phyloP scores from a whole-genome alignment of 169 alveolate genomes.

The Perkinsus olseni region DNA sequence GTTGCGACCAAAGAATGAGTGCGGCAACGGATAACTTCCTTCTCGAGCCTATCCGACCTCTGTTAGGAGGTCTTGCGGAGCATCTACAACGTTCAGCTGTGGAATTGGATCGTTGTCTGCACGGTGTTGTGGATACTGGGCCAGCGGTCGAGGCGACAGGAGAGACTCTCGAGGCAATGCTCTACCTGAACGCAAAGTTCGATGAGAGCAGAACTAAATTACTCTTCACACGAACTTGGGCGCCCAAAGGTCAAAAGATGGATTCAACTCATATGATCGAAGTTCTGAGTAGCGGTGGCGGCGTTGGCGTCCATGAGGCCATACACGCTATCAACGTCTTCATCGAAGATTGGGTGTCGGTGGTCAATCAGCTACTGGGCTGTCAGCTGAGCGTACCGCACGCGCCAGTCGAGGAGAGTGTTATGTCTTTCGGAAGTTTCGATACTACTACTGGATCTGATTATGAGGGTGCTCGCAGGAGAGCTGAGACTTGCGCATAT shows the following conservation, averaged over 20 bases:
- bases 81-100: background rate
- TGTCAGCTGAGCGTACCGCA: background rate
- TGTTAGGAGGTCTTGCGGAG: background rate
- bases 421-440: background rate
- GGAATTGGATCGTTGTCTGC: background rate
- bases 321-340: background rate
- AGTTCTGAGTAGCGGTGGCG: background rate
- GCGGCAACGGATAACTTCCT: background rate
- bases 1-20: background rate
- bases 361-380: background rate
- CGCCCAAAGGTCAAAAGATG: background rate
- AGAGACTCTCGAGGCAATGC: background rate
- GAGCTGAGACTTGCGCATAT: background rate
- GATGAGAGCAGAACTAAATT: background rate
- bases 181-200: background rate
- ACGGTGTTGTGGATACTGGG: background rate
- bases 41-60: background rate
- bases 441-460: background rate
- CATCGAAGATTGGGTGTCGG: background rate
- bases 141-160: background rate
- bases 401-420: background rate
- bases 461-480: background rate
- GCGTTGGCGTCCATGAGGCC: background rate
- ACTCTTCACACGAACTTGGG: background rate
- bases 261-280: background rate